phyloP scores from a whole-genome alignment of 2,329 filamentous ascomycete species.

The Verticillium dahliae region DNA sequence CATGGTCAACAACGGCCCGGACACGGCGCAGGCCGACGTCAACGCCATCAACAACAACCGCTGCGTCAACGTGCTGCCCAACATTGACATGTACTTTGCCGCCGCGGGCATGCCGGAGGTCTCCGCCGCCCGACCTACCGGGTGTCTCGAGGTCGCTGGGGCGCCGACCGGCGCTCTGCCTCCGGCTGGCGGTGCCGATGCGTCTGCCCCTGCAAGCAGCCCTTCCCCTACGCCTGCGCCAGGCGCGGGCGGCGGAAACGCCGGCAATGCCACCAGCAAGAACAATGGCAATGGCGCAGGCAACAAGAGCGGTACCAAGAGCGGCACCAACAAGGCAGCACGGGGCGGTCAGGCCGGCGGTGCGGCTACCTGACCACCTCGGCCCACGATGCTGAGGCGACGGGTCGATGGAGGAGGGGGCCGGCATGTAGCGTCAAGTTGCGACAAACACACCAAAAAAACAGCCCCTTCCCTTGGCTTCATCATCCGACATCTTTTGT shows the following conservation, averaged over 20 bases:
- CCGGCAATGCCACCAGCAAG: background rate
- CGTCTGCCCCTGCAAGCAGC: background rate
- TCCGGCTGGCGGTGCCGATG: background rate
- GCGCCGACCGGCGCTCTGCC: background rate
- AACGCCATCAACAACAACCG: slow-evolving; percentile 14
- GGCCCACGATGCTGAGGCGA: background rate
- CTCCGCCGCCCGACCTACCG: slow-evolving; percentile 10
- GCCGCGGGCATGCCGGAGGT: slow-evolving; percentile 11
- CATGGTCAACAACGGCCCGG: slow-evolving; percentile 14
- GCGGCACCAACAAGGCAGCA: background rate
- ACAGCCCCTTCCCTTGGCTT: background rate
- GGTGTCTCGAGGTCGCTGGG: slow-evolving; percentile 12
- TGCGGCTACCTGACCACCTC: background rate
- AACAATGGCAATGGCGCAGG: background rate
- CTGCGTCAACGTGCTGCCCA: slow-evolving; percentile 15
- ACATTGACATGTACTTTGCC: slow-evolving; percentile 16
- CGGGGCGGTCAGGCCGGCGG: background rate
- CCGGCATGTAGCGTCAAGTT: background rate
- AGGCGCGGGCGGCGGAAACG: background rate
- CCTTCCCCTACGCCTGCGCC: background rate
- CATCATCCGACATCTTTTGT: background rate
- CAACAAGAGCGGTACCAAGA: slow-evolving; percentile 1
- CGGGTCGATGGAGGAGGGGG: background rate
- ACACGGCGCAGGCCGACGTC: slow-evolving; percentile 13
- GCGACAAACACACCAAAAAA: background rate